Percentiles rank a stretch among this genome's conserved stretches.
Conservation (phyloP, 495 filamentous ascomycete genomes). For the Opeltia flavorubescens region DNA sequence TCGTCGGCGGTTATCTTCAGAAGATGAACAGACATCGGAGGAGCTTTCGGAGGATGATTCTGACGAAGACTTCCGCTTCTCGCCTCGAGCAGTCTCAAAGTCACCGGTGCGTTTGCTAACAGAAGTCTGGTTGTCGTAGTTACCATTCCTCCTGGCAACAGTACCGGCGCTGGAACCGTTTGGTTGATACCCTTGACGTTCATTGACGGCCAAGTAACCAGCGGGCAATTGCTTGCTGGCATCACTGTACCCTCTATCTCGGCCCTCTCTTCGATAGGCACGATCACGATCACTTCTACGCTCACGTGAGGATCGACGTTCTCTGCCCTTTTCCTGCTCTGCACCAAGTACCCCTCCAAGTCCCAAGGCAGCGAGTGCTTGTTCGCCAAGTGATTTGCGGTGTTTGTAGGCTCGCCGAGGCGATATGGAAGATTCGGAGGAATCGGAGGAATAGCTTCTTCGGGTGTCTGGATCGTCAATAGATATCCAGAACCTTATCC, state of each 20-base stretch:
- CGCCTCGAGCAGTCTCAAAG: background rate
- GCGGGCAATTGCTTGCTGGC: constrained; percentile 1
- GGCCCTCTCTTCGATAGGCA: constrained; percentile 13
- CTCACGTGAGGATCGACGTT: constrained; percentile 20
- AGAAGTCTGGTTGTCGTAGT: constrained; percentile 1
- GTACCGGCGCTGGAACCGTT: background rate
- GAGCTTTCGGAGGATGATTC: constrained; percentile 22
- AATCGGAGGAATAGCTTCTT: constrained; percentile 13
- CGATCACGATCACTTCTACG: constrained; percentile 20
- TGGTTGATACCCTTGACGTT: background rate
- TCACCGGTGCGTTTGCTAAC: background rate
- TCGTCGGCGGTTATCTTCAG: constrained; percentile 49
- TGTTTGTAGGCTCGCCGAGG: constrained; percentile 19
- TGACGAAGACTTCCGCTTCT: constrained; percentile 7
- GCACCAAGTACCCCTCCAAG: constrained; percentile 45
- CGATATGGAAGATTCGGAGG: constrained; percentile 16
- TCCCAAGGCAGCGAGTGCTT: constrained; percentile 51
- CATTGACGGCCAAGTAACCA: constrained; percentile 1
- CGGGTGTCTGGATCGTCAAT: constrained; percentile 6
- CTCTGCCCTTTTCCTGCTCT: constrained; percentile 20
- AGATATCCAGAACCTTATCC: background rate
- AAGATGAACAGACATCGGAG: constrained; percentile 46
- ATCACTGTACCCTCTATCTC: constrained; percentile 26
- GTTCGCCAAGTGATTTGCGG: constrained; percentile 61
- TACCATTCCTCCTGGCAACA: constrained; percentile 5